These are phyloP conservation scores for Lasiosphaeris hirsuta DNA, from an alignment of 495 filamentous ascomycete genomes.

Conservation along the genomic window DNA sequence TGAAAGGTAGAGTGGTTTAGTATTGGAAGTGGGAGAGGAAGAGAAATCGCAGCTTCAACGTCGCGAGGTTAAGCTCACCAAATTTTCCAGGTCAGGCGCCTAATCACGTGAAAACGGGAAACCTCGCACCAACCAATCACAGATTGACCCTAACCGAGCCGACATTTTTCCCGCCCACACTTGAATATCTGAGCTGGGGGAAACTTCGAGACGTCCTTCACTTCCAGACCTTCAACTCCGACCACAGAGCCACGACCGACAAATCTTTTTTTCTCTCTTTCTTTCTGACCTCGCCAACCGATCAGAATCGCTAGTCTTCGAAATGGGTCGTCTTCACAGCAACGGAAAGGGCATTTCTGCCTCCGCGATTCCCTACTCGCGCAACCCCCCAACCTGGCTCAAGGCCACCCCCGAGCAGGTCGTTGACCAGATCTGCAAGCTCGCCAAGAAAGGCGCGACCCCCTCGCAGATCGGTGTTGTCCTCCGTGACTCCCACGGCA, in stretches of 20 bases:
- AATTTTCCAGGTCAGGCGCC: conserved; percentile 9
- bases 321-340: conserved; percentile 97
- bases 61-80: background rate
- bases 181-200: conserved; percentile 1
- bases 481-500: conserved; percentile 93
- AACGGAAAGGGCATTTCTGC: conserved; percentile 98
- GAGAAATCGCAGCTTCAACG: background rate
- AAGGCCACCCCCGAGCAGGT: conserved; percentile 87
- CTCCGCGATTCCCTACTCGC: conserved; percentile 94
- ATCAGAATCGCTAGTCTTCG: conserved; percentile 44
- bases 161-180: conserved; percentile 20
- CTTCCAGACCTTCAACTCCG: conserved; percentile 4
- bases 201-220: conserved; percentile 18
- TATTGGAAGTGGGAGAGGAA: background rate
- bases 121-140: conserved; percentile 14
- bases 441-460: conserved; percentile 94
- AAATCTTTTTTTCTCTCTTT: too few species aligned
- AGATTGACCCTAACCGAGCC: conserved; percentile 18
- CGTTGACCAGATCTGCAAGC: conserved; percentile 97
- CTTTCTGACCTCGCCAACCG: conserved; percentile 26
- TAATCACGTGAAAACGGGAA: background rate
- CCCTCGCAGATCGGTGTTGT: conserved; percentile 98
- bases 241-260: conserved; percentile 28
- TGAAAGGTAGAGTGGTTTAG: background rate
- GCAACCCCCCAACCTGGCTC: conserved; percentile 85